These are phyloP conservation scores for Saccharomyces pastorianus DNA, from an alignment of 1,139 yeast genomes.

Conservation along the genomic window DNA sequence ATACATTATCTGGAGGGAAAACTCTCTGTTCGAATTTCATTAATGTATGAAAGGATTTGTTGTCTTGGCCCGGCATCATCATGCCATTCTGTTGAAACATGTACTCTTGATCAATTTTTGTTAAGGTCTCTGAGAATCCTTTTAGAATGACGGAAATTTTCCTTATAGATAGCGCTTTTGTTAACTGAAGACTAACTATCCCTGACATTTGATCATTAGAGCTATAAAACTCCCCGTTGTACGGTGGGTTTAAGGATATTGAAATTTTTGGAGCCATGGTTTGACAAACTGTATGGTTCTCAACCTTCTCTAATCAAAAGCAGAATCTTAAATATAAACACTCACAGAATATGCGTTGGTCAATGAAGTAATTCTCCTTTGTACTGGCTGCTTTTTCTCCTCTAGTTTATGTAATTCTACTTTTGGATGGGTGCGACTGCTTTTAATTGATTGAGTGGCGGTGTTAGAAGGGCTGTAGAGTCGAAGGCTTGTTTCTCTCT, in stretches of 20 bases:
- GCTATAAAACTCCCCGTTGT: conserved; percentile 23
- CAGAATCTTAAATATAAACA: background rate
- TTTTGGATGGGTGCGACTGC: background rate
- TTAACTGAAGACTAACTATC: conserved; percentile 13
- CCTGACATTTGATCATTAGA: conserved; percentile 25
- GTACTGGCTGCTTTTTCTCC: background rate
- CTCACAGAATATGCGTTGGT: background rate
- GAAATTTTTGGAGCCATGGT: conserved; percentile 22
- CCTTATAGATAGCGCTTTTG: conserved; percentile 22
- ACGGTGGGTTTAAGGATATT: conserved; percentile 21
- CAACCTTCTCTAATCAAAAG: background rate
- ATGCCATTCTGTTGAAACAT: conserved; percentile 18
- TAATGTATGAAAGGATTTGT: conserved; percentile 21
- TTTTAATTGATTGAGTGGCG: background rate
- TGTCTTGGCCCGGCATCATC: conserved; percentile 22
- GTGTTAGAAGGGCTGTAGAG: background rate
- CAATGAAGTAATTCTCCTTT: background rate
- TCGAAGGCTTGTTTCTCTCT: background rate
- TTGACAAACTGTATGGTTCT: background rate
- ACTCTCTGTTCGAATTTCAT: conserved; percentile 18
- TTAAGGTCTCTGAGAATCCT: conserved; percentile 25
- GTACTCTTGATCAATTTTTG: conserved; percentile 19
- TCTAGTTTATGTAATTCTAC: background rate
- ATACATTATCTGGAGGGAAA: conserved; percentile 29
- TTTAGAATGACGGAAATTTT: conserved; percentile 20